Base-by-base conservation (phyloP, 305 asterid species). In the Ajuga reptans region DNA sequence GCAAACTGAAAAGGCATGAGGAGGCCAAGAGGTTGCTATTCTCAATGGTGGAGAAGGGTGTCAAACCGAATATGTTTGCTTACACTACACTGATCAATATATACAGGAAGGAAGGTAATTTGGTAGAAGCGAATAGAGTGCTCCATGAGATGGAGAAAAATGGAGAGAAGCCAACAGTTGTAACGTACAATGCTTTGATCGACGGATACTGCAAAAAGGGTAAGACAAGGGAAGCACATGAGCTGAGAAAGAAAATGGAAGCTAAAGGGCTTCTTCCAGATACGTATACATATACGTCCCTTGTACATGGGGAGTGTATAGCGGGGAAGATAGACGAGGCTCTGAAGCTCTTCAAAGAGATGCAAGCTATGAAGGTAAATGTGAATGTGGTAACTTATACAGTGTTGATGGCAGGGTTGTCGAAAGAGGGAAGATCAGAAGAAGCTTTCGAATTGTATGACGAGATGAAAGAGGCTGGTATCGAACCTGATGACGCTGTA, bases 401-500 rank as follows among this genome's bases (percentile, higher is more conserved):
- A 0, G 82, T 79, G 9, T 61, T 90, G 72, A 85, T 90, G 64
- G 80, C 88, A 7, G 84, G 92, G 15, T 74, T 92, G 70, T 84
- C 97, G 0, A 84, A 83, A 72, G 83, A 74, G 53, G 96, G 95
- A 9, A 77, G 90, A 51, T 79, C 96, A 0, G 81, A 85, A 3
- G 97, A 88, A 80, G 98, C 98, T 75, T 90, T 88, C 57, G 51
- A 69, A 52, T 79, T 90, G 69, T 92, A 77, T 41, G 88, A 88
- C 42, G 88, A 86, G 83, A 92, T 92, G 97, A 86, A 72, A 73
- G 85, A 66, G 71, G 86, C 80, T 17, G 96, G 96, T 36, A 56
- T 90, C 9, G 71, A 36, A 6, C 98, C 98, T 9, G 96, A 88
- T 73, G 93, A 89, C 68, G 61, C 68, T 0, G 86, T 87, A 4